Evolutionary conservation across 23 red algal species (phyloP).

Genomic region (Chondrus crispus): DNA sequence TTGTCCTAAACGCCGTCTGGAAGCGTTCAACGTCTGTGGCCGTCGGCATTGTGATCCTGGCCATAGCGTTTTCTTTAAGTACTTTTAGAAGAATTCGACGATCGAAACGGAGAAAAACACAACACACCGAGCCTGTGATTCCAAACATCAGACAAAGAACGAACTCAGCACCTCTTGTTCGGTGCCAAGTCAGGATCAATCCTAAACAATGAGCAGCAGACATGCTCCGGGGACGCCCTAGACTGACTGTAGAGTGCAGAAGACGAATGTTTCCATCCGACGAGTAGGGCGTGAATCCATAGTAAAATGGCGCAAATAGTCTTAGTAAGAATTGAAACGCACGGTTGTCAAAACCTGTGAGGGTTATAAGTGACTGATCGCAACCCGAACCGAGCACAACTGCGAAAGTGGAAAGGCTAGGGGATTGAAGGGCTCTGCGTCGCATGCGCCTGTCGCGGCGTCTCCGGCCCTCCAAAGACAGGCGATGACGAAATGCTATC

Average conservation of each 20-base stretch:
- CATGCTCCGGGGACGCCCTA: conserved; percentile 1
- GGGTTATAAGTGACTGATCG: conserved; percentile 10
- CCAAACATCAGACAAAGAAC: conserved; percentile 3
- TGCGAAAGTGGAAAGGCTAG: not conserved
- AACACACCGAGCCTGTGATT: not conserved
- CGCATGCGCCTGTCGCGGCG: not conserved
- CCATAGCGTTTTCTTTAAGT: not conserved
- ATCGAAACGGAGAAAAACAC: not conserved
- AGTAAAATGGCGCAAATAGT: not conserved
- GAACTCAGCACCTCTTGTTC: not conserved
- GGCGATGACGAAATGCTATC: not conserved
- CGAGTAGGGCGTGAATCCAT: not conserved
- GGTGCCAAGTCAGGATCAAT: not conserved
- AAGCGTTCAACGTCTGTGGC: not conserved
- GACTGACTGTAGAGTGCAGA: not conserved
- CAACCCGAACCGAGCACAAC: not conserved
- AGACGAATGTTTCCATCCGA: not conserved
- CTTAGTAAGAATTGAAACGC: not conserved
- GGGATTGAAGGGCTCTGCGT: not conserved
- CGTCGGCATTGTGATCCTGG: not conserved
- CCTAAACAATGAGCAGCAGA: not conserved
- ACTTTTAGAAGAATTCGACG: conserved; percentile 15
- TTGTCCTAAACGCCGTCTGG: not conserved
- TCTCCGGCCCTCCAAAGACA: not conserved
- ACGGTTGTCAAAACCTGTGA: not conserved